Evolutionary conservation across 768 basidiomycete species (phyloP).

Genomic region (Mycena pura): DNA sequence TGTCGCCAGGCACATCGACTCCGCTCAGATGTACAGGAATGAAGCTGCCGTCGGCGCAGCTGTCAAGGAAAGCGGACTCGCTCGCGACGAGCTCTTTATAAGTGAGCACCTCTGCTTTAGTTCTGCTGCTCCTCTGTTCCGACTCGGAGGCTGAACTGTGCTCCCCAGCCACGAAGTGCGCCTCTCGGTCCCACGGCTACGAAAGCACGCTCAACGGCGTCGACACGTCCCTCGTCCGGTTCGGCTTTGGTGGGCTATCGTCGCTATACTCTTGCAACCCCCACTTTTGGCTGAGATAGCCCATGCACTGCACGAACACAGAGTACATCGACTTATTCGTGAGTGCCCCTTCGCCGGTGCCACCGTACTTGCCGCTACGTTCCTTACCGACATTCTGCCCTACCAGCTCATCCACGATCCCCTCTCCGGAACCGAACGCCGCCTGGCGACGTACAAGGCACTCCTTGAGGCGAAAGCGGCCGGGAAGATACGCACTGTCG

Average conservation of each 20-base stretch:
- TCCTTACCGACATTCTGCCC: not conserved
- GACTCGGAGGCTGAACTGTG: not conserved
- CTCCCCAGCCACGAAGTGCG: conserved; percentile 68
- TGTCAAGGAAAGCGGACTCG: conserved; percentile 59
- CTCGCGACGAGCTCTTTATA: conserved; percentile 70
- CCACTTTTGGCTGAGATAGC: no score
- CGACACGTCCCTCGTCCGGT: conserved; percentile 62
- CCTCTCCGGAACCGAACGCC: conserved; percentile 62
- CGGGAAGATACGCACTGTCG: conserved; percentile 76
- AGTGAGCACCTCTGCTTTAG: conserved; percentile 53
- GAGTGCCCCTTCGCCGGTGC: not conserved
- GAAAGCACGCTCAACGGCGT: conserved; percentile 64
- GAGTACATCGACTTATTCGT: conserved; percentile 73
- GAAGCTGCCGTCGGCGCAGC: conserved; percentile 69
- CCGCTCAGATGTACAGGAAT: conserved; percentile 73
- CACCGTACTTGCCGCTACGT: not conserved
- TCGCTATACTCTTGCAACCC: no score
- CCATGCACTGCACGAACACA: conserved; percentile 28
- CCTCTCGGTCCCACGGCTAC: conserved; percentile 65
- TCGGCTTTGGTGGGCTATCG: conserved; percentile 66
- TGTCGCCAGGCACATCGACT: conserved; percentile 67
- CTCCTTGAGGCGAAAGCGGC: conserved; percentile 64
- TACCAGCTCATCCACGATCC: conserved; percentile 73
- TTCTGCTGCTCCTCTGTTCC: conserved; percentile 5
- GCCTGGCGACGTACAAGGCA: conserved; percentile 76